Base-by-base conservation (phyloP, 139 green algal genomes). In the Chlorella sorokiniana region DNA sequence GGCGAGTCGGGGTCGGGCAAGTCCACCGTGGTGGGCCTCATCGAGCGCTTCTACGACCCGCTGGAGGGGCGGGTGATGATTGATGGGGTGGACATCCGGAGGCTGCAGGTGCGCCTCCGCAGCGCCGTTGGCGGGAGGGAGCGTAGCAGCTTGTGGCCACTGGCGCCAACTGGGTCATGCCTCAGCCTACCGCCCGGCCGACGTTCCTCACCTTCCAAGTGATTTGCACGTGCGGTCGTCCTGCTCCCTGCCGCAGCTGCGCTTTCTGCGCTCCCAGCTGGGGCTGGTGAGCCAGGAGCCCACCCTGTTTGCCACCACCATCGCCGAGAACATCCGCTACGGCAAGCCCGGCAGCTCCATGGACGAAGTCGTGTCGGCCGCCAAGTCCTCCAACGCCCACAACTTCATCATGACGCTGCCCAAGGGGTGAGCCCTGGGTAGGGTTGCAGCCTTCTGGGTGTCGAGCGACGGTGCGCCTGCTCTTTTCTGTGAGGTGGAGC, bases 1-100 rank as follows among this genome's bases (percentile, higher is more conserved):
- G 96, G 96, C 52, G 87, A 91, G 84, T 93, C 81, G 59, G 96
- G 96, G 51, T 92, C 87, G 76, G 95, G 96, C 82, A 99, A 99
- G 83, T 93, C 84, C 73, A 98, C 95, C 3, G 90, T 98, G 27
- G 87, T 99, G 5, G 79, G 82, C 44, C 93, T 99, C 2, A 85
- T 98, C 11, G 88, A 97, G 84, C 88, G 95, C 63, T 98, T 97
- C 81, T 98, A 98, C 81, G 87, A 94, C 64, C 89, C 88, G 0
- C 37, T 81, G 42, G 64, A 38, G 1, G 90, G 92, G 51, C 18
- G 81, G 18, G 88, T 97, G 67, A 45, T 85, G 59, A 81, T 99
- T 71, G 96, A 99, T 76, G 94, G 94, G 14, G 31, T 86, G 5
- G 91, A 98, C 61, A 81, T 81, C 31, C 61, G 62, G 2, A 37